Evolutionary conservation across 2,329 filamentous ascomycete genomes (phyloP).

Genomic region (Colletotrichum sp.): DNA sequence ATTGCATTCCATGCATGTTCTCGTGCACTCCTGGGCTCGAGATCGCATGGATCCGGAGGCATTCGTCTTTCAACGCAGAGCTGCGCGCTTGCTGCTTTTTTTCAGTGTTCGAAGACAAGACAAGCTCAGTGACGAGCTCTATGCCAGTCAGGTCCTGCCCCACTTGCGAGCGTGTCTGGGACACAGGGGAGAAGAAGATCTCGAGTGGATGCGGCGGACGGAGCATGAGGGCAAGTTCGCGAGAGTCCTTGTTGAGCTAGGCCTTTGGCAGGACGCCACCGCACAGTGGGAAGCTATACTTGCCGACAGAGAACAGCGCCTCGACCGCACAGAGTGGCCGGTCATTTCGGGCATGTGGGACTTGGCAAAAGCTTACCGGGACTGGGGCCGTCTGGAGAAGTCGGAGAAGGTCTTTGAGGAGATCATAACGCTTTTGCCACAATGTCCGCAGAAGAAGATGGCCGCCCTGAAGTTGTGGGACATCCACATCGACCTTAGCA

Average conservation of each 20-base stretch:
- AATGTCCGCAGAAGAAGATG: too few species aligned
- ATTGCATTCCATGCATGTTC: slow-evolving; percentile 26
- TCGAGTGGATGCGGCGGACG: not conserved
- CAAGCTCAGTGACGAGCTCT: not conserved
- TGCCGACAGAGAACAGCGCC: not conserved
- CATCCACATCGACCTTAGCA: not conserved
- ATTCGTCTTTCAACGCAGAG: not conserved
- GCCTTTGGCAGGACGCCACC: not conserved
- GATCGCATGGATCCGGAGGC: slow-evolving; percentile 2
- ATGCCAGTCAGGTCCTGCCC: not conserved
- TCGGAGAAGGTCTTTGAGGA: not conserved
- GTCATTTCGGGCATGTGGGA: not conserved
- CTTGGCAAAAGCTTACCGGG: not conserved
- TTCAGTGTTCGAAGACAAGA: not conserved
- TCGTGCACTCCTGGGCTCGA: slow-evolving; percentile 29
- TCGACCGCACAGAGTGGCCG: not conserved
- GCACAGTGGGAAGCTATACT: not conserved
- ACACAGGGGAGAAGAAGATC: not conserved
- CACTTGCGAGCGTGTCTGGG: not conserved
- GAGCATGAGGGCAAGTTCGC: not conserved
- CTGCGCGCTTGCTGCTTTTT: not conserved
- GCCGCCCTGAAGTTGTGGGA: not conserved
- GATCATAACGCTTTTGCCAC: not conserved
- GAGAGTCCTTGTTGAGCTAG: not conserved
- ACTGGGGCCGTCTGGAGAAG: not conserved